phyloP scores from a whole-genome alignment of 2,329 filamentous ascomycete genomes.

The Raffaelea arxii region DNA sequence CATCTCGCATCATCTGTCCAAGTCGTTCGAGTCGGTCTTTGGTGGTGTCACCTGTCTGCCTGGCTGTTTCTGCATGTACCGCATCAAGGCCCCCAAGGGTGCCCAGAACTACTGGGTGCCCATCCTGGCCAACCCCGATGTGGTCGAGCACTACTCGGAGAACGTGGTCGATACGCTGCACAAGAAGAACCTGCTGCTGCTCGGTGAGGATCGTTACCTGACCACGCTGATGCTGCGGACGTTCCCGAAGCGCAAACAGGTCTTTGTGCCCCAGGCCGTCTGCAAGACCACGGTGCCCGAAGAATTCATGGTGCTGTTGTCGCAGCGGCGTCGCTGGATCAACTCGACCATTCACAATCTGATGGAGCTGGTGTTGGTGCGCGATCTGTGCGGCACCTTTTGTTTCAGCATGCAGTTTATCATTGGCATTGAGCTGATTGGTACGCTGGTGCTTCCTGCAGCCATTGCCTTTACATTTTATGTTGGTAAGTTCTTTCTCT shows the following conservation, averaged over 20 bases:
- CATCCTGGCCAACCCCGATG: constrained; percentile 94
- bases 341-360: constrained; percentile 98
- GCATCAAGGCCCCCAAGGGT: constrained; percentile 97
- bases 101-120: constrained; percentile 99
- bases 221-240: constrained; percentile 97
- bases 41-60: constrained; percentile 98
- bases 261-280: constrained; percentile 95
- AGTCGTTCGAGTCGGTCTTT: constrained; percentile 97
- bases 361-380: constrained; percentile 92
- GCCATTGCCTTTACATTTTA: constrained; percentile 97
- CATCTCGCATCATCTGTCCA: constrained; percentile 93
- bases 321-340: constrained; percentile 95
- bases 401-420: constrained; percentile 99
- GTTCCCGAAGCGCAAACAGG: constrained; percentile 97
- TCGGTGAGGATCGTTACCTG: constrained; percentile 90
- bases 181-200: constrained; percentile 87
- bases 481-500: constrained; percentile 56
- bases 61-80: constrained; percentile 99
- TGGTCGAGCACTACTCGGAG: constrained; percentile 98
- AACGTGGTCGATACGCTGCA: constrained; percentile 98
- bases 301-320: constrained; percentile 81
- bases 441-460: constrained; percentile 87
- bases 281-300: constrained; percentile 98
- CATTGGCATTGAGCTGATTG: constrained; percentile 88
- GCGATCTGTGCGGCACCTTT: constrained; percentile 95